Conservation (phyloP, 768 basidiomycete genomes). For the Filobasidium floriforme region DNA sequence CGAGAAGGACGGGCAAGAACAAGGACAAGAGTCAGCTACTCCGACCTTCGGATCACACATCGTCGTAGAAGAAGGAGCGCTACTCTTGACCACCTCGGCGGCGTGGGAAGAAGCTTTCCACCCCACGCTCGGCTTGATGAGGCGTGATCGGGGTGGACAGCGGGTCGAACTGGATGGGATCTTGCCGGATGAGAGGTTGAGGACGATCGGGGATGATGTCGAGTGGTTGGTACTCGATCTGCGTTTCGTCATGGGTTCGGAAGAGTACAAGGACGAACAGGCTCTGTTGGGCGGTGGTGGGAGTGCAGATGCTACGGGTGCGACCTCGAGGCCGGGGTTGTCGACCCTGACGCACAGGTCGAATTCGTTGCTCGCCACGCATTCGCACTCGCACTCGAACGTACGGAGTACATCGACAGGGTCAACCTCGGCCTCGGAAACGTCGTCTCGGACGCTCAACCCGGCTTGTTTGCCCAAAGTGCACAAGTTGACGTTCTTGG, state of each 20-base stretch:
- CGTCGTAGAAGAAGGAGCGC: not conserved
- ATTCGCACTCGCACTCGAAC: not conserved
- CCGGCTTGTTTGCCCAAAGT: slow-evolving; percentile 7
- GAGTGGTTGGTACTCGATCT: slow-evolving; percentile 20
- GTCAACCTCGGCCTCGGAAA: not conserved
- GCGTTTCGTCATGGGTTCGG: slow-evolving; percentile 1
- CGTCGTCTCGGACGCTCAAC: not conserved
- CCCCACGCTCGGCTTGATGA: not conserved
- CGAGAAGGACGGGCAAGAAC: not conserved
- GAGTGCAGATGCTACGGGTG: slow-evolving; percentile 1
- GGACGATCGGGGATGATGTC: slow-evolving; percentile 13
- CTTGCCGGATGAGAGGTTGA: slow-evolving; percentile 11
- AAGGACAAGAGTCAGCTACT: not conserved
- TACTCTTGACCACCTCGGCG: not conserved
- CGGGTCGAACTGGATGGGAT: not conserved
- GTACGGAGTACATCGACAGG: not conserved
- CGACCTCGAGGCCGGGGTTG: not conserved
- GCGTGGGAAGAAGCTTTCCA: slow-evolving; percentile 4
- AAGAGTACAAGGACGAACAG: slow-evolving; percentile 9
- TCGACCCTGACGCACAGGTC: not conserved
- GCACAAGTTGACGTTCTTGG: slow-evolving; percentile 17
- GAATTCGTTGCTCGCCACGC: not conserved
- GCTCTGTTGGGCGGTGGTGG: not conserved
- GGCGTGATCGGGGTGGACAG: not conserved
- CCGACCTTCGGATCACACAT: not conserved